phyloP scores from a whole-genome alignment of 805 yeast genomes.

The Tetrapisispora pingtungensis region DNA sequence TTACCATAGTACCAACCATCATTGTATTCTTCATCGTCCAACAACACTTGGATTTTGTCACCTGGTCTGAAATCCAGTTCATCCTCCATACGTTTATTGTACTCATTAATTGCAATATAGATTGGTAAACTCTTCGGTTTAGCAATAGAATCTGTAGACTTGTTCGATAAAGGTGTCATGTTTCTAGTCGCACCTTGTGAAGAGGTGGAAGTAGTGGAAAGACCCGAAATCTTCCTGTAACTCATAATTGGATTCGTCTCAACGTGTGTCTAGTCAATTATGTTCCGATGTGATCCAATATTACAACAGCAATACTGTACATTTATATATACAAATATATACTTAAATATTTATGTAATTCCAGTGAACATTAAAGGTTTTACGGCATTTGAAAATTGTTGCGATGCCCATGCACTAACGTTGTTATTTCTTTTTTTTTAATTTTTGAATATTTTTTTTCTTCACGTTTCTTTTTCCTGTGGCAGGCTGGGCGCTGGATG shows the following conservation, averaged over 20 bases:
- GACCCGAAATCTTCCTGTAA: slow-evolving; percentile 2
- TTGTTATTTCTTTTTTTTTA: not conserved
- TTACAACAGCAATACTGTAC: no score
- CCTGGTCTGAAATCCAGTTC: slow-evolving; percentile 74
- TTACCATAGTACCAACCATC: slow-evolving; percentile 97
- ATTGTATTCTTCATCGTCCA: slow-evolving; percentile 85
- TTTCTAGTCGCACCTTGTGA: not conserved
- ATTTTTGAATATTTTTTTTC: not conserved
- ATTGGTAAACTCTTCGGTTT: slow-evolving; percentile 12
- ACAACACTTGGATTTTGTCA: slow-evolving; percentile 75
- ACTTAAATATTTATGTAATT: no score
- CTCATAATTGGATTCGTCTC: no score
- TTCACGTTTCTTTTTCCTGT: not conserved
- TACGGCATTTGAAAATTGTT: no score
- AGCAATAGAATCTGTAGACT: not conserved
- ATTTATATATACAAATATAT: no score
- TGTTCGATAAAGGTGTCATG: not conserved
- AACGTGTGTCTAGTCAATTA: no score
- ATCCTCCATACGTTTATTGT: slow-evolving; percentile 78
- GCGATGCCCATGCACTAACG: not conserved
- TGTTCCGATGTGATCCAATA: no score
- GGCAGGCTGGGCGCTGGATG: not conserved
- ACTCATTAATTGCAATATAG: slow-evolving; percentile 66
- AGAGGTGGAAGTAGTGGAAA: not conserved
- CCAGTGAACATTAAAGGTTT: no score